Percentiles rank a stretch among this genome's conserved stretches.
phyloP scores from a whole-genome alignment of 2,329 filamentous ascomycete genomes.

The Sphaerulina vaccinii region DNA sequence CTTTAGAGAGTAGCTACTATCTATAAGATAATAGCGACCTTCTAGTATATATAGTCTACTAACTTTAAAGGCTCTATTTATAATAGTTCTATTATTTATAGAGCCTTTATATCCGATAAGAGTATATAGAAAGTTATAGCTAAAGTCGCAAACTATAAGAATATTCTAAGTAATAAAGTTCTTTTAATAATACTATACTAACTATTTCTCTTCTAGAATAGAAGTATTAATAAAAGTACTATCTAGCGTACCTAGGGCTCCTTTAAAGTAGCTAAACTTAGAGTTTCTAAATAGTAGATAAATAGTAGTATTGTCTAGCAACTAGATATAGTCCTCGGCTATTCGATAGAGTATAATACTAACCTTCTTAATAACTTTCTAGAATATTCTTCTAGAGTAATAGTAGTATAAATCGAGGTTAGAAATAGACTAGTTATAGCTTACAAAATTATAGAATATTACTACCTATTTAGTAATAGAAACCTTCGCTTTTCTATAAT shows the following conservation, averaged over 20 bases:
- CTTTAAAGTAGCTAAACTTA: neutral
- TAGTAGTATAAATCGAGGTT: neutral
- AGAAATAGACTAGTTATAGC: neutral
- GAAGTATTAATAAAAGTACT: neutral
- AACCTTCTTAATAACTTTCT: neutral
- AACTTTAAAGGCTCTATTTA: neutral
- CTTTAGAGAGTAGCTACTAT: neutral
- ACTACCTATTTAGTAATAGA: neutral
- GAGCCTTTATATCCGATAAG: neutral
- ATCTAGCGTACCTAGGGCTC: neutral
- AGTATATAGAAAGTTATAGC: neutral
- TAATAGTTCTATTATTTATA: neutral
- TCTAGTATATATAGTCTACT: neutral
- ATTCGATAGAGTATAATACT: neutral
- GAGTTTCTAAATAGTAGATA: neutral
- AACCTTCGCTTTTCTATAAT: neutral
- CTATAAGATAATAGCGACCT: neutral
- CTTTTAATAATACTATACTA: neutral
- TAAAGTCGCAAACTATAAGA: neutral
- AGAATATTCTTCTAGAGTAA: neutral
- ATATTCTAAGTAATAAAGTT: neutral
- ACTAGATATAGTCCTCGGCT: neutral
- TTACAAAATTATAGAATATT: neutral
- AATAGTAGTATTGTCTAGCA: neutral
- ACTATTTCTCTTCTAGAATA: neutral